A percentile compares a stretch with the other conserved stretches of the same genome.
phyloP scores from a whole-genome alignment of 192 early-diverging fungal species.

The Coemansia sp. region DNA sequence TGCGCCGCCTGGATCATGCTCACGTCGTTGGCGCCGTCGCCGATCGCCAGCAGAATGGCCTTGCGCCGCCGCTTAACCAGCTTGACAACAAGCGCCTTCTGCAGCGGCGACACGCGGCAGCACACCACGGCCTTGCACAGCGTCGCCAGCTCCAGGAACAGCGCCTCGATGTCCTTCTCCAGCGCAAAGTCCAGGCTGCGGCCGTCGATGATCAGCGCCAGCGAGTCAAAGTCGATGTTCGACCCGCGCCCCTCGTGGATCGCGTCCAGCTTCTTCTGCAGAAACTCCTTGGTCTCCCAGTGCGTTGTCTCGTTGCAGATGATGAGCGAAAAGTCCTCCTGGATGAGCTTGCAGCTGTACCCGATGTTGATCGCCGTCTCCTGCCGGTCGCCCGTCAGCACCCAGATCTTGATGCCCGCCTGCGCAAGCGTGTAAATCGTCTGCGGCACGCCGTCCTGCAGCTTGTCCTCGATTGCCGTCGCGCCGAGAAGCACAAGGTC shows the following conservation, averaged over 20 bases:
- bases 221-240: constrained; percentile 60
- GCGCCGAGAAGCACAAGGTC: constrained; percentile 90
- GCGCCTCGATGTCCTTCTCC: constrained; percentile 75
- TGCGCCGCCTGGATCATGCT: constrained; percentile 99
- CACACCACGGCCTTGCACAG: constrained; percentile 95
- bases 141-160: constrained; percentile 87
- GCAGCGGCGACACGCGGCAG: constrained; percentile 97
- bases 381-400: constrained; percentile 96
- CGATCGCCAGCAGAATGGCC: constrained; percentile 92
- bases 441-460: constrained; percentile 98
- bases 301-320: constrained; percentile 90
- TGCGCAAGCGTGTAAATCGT: constrained; percentile 93
- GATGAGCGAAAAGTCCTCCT: constrained; percentile 94
- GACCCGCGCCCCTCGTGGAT: constrained; percentile 62
- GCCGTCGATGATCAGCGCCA: constrained; percentile 96
- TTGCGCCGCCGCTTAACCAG: constrained; percentile 92
- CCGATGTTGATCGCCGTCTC: constrained; percentile 99
- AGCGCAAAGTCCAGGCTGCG: constrained; percentile 89
- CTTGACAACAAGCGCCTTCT: constrained; percentile 98
- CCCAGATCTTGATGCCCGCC: constrained; percentile 97
- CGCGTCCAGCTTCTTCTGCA: constrained; percentile 83
- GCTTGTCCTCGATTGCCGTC: constrained; percentile 97
- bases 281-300: constrained; percentile 89
- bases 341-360: constrained; percentile 92
- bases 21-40: constrained; percentile 99